These are phyloP conservation scores for Fusarium longipes DNA, from an alignment of 2,329 filamentous ascomycete genomes.

Conservation along the genomic window DNA sequence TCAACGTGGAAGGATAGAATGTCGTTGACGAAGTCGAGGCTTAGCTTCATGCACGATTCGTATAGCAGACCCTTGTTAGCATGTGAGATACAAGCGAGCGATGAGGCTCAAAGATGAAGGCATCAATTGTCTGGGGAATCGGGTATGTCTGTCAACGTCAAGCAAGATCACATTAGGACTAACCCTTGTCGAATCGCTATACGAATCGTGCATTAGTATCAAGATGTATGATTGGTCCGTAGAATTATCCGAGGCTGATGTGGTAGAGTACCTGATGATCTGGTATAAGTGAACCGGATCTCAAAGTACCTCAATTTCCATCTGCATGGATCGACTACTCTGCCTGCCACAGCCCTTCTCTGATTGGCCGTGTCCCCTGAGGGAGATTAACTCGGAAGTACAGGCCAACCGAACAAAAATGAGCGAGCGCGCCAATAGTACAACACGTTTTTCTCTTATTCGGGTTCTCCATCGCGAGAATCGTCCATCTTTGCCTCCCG, in stretches of 20 bases:
- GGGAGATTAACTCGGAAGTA: slow-evolving; percentile 26
- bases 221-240: slow-evolving; percentile 8
- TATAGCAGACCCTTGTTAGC: slow-evolving; percentile 40
- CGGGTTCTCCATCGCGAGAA: slow-evolving; percentile 35
- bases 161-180: too few species aligned
- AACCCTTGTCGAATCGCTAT: slow-evolving; percentile 28
- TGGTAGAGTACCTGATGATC: neutral
- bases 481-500: neutral
- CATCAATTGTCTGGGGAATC: slow-evolving; percentile 20
- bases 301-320: slow-evolving; percentile 28
- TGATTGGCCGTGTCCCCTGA: slow-evolving; percentile 38
- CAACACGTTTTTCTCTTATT: slow-evolving; percentile 48
- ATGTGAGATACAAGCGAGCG: slow-evolving; percentile 20
- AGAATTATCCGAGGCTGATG: neutral
- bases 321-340: slow-evolving; percentile 11
- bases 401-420: neutral
- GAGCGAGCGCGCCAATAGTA: slow-evolving; percentile 40
- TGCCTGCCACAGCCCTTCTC: slow-evolving; percentile 17
- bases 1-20: slow-evolving; percentile 1
- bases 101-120: slow-evolving; percentile 37
- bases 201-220: slow-evolving; percentile 12
- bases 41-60: slow-evolving; percentile 47
- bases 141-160: slow-evolving; percentile 4
- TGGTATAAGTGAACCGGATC: neutral
- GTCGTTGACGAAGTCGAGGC: slow-evolving; percentile 30